Evolutionary conservation across 176 grass and related monocot genomes (phyloP).

Genomic region (Calamus simplicifolius): DNA sequence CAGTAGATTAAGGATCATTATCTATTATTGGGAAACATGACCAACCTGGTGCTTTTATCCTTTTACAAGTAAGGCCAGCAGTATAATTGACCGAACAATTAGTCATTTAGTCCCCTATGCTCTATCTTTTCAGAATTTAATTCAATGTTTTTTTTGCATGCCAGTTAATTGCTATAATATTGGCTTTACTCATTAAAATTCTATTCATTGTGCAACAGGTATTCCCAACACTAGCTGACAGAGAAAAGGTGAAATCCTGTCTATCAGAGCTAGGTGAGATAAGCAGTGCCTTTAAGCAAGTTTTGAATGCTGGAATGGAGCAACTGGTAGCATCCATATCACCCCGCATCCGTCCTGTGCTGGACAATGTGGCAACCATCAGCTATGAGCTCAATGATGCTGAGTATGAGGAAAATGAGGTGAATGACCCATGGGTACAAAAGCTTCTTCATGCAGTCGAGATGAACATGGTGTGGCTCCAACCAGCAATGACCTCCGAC

Average conservation of each 20-base stretch:
- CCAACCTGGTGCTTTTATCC: too few relatives aligned
- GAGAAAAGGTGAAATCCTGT: constrained; percentile 96
- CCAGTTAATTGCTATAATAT: too few relatives aligned
- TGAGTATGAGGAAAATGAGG: constrained; percentile 87
- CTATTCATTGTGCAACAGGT: constrained; percentile 32
- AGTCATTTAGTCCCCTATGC: too few relatives aligned
- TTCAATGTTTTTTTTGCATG: too few relatives aligned
- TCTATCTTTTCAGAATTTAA: too few relatives aligned
- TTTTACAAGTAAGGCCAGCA: too few relatives aligned
- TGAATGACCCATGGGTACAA: constrained; percentile 93
- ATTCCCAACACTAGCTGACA: constrained; percentile 64
- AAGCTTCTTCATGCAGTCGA: constrained; percentile 82
- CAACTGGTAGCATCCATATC: constrained; percentile 64
- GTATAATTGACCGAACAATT: too few relatives aligned
- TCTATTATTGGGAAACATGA: too few relatives aligned
- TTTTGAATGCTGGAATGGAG: constrained; percentile 74
- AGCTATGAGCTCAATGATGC: constrained; percentile 84
- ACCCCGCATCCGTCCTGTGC: constrained; percentile 64
- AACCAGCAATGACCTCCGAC: constrained; percentile 71
- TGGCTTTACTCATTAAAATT: too few relatives aligned
- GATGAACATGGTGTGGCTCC: constrained; percentile 68
- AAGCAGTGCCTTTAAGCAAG: constrained; percentile 63
- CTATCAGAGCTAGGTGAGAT: constrained; percentile 81
- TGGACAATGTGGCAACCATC: constrained; percentile 73
- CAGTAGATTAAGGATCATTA: too few relatives aligned